Conservation (phyloP, 2,329 filamentous ascomycete genomes). For the Sporothrix dimorphospora region DNA sequence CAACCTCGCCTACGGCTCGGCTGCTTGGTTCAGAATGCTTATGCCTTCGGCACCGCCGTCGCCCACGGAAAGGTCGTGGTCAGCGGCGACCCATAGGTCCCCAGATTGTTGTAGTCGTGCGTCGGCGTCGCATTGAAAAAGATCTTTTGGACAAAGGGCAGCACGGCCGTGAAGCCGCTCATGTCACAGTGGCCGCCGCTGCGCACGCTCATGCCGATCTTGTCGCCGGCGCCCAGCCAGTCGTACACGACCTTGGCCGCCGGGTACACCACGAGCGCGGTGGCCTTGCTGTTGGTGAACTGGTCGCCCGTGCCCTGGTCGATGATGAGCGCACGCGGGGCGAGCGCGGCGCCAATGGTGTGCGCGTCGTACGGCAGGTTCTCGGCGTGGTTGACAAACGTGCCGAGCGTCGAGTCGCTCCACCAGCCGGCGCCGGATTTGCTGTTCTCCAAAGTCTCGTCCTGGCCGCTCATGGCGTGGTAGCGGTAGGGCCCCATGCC, state of each 20-base stretch:
- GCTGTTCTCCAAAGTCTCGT: conserved; percentile 53
- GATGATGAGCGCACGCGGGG: conserved; percentile 59
- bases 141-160: conserved; percentile 53
- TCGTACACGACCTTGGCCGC: conserved; percentile 58
- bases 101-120: conserved; percentile 50
- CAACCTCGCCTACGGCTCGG: not conserved
- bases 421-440: conserved; percentile 59
- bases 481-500: conserved; percentile 58
- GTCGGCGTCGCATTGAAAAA: conserved; percentile 51
- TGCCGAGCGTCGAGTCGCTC: conserved; percentile 58
- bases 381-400: conserved; percentile 57
- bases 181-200: conserved; percentile 54
- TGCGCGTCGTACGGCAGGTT: conserved; percentile 62
- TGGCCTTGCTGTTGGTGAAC: conserved; percentile 54
- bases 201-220: conserved; percentile 52
- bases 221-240: conserved; percentile 55
- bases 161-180: conserved; percentile 52
- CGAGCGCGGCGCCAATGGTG: conserved; percentile 59
- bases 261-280: conserved; percentile 54
- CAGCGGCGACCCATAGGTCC: conserved; percentile 50
- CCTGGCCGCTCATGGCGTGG: conserved; percentile 50
- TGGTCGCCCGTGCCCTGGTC: conserved; percentile 57
- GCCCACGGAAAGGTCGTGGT: conserved; percentile 52
- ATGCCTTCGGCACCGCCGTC: conserved; percentile 36
- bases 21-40: not conserved